These are phyloP conservation scores for Naganishia sp. DNA, from an alignment of 1,284 basidiomycete species.

Conservation along the genomic window DNA sequence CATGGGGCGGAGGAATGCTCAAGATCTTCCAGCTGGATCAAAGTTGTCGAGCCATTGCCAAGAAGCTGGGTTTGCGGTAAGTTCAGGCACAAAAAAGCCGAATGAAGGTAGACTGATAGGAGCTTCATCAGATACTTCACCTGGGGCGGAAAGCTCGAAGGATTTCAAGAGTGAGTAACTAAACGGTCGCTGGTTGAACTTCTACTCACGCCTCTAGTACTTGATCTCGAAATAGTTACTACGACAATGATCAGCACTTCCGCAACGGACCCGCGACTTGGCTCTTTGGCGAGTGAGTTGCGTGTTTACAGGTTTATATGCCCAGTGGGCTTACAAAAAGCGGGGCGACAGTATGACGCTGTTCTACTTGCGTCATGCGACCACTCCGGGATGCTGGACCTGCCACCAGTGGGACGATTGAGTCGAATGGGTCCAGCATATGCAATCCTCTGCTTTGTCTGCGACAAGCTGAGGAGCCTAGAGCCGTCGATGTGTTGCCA, in stretches of 20 bases:
- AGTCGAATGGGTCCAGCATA: not conserved
- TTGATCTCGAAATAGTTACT: constrained; percentile 30
- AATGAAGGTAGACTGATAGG: constrained; percentile 24
- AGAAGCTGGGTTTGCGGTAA: constrained; percentile 35
- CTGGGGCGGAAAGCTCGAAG: constrained; percentile 28
- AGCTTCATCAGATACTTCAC: constrained; percentile 15
- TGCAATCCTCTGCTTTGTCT: too few relatives aligned
- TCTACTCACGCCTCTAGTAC: not conserved
- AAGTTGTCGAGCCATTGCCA: constrained; percentile 33
- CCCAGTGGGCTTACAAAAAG: not conserved
- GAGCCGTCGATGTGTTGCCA: too few relatives aligned
- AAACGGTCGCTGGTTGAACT: too few relatives aligned
- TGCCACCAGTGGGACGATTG: constrained; percentile 31
- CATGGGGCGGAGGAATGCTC: constrained; percentile 31
- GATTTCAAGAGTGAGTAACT: constrained; percentile 21
- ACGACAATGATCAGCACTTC: constrained; percentile 40
- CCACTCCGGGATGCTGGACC: constrained; percentile 36
- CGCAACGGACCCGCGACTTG: constrained; percentile 37
- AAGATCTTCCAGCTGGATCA: constrained; percentile 40
- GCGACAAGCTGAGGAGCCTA: too few relatives aligned
- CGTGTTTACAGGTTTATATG: not conserved
- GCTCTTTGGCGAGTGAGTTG: constrained; percentile 39
- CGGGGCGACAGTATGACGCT: constrained; percentile 36
- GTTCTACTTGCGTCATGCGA: constrained; percentile 38
- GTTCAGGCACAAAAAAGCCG: not conserved